Evolutionary conservation across 768 basidiomycete genomes (phyloP).

Genomic region (Holtermanniella nyarrowii): DNA sequence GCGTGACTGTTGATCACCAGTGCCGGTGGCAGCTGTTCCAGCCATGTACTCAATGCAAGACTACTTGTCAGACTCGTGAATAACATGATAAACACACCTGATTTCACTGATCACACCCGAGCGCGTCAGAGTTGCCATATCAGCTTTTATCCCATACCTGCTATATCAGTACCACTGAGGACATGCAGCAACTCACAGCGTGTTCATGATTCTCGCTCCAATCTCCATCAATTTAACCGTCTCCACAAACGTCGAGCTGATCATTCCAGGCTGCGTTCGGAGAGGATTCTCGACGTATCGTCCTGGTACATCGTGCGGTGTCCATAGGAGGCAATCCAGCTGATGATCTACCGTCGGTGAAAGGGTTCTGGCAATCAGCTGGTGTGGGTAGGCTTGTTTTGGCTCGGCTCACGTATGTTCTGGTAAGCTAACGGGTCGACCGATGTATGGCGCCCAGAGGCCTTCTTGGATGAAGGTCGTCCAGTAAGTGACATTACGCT

Average conservation of each 20-base stretch:
- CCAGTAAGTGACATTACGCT: conserved; percentile 31
- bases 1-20: conserved; percentile 18
- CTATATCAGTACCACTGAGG: neutral
- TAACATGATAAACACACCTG: conserved; percentile 12
- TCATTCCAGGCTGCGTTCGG: conserved; percentile 18
- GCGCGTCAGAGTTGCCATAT: conserved; percentile 12
- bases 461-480: conserved; percentile 31
- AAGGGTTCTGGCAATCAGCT: conserved; percentile 2
- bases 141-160: conserved; percentile 28
- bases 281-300: conserved; percentile 3
- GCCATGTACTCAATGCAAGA: conserved; percentile 25
- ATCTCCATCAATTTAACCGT: conserved; percentile 31
- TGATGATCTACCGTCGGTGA: conserved; percentile 20
- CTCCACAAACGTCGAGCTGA: conserved; percentile 29
- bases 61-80: conserved; percentile 4
- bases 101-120: conserved; percentile 25
- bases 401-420: conserved; percentile 11
- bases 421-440: conserved; percentile 19
- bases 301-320: conserved; percentile 4
- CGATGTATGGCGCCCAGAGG: conserved; percentile 31
- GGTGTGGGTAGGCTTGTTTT: too few relatives aligned
- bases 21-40: conserved; percentile 19
- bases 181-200: conserved; percentile 16
- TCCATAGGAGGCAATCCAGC: conserved; percentile 23
- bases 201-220: conserved; percentile 27